Conservation (phyloP, 1,139 yeast genomes). For the Zygoascus hellenicus region DNA sequence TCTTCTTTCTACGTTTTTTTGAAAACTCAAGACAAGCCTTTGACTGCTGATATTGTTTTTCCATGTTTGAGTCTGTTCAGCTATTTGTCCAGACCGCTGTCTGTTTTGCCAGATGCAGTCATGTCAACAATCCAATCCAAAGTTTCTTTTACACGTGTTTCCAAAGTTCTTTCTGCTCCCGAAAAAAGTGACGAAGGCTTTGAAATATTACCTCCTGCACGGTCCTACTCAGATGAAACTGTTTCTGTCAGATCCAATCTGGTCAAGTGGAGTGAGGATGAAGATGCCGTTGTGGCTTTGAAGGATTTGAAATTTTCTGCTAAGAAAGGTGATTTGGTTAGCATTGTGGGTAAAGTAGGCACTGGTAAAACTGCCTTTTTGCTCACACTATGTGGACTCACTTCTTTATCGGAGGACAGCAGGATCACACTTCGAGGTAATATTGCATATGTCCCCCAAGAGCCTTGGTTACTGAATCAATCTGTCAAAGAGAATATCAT, state of each 20-base stretch:
- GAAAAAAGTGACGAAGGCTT: constrained; percentile 26
- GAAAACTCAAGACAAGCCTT: constrained; percentile 38
- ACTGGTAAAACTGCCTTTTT: constrained; percentile 69
- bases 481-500: constrained; percentile 68
- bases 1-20: constrained; percentile 53
- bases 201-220: constrained; percentile 26
- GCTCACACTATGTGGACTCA: constrained; percentile 56
- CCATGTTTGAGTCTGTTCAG: constrained; percentile 62
- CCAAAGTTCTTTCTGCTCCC: constrained; percentile 43
- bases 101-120: constrained; percentile 54
- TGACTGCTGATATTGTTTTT: constrained; percentile 66
- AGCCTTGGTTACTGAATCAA: constrained; percentile 77
- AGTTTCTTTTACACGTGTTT: constrained; percentile 53
- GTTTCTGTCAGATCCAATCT: constrained; percentile 37
- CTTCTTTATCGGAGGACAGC: constrained; percentile 57
- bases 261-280: constrained; percentile 44
- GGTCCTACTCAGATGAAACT: constrained; percentile 26
- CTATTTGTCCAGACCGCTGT: constrained; percentile 53
- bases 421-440: constrained; percentile 54
- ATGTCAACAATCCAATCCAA: constrained; percentile 55
- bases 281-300: constrained; percentile 40
- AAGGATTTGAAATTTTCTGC: constrained; percentile 48
- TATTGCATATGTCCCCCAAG: constrained; percentile 76
- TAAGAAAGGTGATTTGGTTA: constrained; percentile 53
- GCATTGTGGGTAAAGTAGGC: constrained; percentile 76